Evolutionary conservation across 2,329 filamentous ascomycete species (phyloP).

Genomic region (Claviceps humidiphila): DNA sequence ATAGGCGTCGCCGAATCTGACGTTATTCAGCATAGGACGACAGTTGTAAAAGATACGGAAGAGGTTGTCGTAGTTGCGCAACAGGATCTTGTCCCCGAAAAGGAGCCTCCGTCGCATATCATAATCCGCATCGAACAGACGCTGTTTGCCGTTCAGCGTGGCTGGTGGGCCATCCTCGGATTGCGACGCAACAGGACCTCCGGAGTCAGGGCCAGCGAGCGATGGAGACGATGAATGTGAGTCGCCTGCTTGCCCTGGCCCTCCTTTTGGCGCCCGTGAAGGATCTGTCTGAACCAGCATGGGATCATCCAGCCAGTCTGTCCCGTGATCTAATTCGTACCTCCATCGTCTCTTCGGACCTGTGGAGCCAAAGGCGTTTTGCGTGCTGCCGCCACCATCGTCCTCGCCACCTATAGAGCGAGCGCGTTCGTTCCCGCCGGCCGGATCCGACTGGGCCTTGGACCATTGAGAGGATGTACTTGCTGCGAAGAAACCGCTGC

Average conservation of each 20-base stretch:
- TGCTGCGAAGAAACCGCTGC: slow-evolving; percentile 86
- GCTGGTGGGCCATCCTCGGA: slow-evolving; percentile 26
- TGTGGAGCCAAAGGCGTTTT: neutral
- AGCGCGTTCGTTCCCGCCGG: slow-evolving; percentile 32
- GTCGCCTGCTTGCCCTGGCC: neutral
- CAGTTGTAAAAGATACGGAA: slow-evolving; percentile 96
- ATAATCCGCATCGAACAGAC: slow-evolving; percentile 33
- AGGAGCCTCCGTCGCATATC: too few relatives aligned
- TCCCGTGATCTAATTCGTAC: slow-evolving; percentile 74
- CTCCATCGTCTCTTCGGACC: slow-evolving; percentile 52
- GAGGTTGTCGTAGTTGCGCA: slow-evolving; percentile 90
- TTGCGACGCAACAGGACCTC: slow-evolving; percentile 9
- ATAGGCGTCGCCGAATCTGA: slow-evolving; percentile 87
- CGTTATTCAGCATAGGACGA: slow-evolving; percentile 62
- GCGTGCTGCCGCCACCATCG: neutral
- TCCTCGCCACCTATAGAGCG: slow-evolving; percentile 13
- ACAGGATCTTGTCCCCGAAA: slow-evolving; percentile 49
- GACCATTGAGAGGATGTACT: slow-evolving; percentile 69
- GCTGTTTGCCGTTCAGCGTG: slow-evolving; percentile 23
- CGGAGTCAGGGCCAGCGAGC: slow-evolving; percentile 24
- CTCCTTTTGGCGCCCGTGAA: neutral
- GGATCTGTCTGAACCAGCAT: slow-evolving; percentile 75
- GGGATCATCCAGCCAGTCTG: slow-evolving; percentile 59
- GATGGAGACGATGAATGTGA: slow-evolving; percentile 13
- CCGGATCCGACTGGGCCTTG: slow-evolving; percentile 16